Base-by-base conservation (phyloP, 441 rosid genomes). In the Manihot esculenta region DNA sequence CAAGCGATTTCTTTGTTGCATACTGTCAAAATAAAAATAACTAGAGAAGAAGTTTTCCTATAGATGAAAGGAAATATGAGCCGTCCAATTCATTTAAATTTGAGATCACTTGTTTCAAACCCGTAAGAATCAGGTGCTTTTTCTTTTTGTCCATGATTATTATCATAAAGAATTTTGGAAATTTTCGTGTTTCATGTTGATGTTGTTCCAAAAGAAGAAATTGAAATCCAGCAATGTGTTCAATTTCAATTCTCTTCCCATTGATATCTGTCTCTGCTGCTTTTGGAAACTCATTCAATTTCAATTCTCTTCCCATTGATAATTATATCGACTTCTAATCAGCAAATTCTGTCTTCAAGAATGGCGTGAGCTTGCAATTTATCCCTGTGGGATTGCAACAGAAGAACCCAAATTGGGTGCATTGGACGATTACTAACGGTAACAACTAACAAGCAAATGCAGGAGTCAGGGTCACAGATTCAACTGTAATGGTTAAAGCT, bases 1-100 rank as follows among this genome's bases (percentile, higher is more conserved):
- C 17, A 15, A 21, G 10, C 49, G 23, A 47, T 64, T 64, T 47
- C 27, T 59, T 59, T 50, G 45, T 26, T 56, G 55, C 27, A 58
- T 14, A 12, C 14, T 18, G 62, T 58, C 50, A 60, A 57, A 74
- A 79, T 70, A 73, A 61, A 38, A 41, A 26, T 51, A 30, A 50
- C 2, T 1, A 4, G 44, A 26, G 57, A 47, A 53, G 50, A 44
- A 60, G 12, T 33, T 61, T 55, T 47, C 18, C 44, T 23, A 27
- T 6, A 62, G 21, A 51, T 21, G 23, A 45, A 24, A 33, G 61
- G 61, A 51, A 70, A 51, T 41, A 10, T 7, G 15, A 41, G 23
- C 23, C 68, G 41, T 38, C 35, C 49, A 61, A 61, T 68, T 56
- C 23, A 20, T 42, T n/a, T 67, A 9, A 35, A 54, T 33, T n/a